These are phyloP conservation scores for Sugiyamaella chiloensis DNA, from an alignment of 805 yeast species.

Conservation along the genomic window DNA sequence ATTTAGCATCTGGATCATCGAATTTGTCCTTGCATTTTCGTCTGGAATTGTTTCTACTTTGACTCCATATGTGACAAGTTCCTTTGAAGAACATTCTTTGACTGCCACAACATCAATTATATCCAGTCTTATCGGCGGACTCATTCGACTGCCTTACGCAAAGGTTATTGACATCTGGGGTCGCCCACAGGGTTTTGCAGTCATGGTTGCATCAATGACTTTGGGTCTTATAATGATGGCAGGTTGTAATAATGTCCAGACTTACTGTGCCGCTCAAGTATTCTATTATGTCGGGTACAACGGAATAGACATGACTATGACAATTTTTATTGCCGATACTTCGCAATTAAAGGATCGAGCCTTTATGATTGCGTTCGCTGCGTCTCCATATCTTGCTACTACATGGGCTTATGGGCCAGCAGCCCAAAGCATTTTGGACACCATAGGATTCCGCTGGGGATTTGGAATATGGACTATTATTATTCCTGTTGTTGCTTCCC, in stretches of 20 bases:
- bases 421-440: conserved; percentile 27
- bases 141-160: conserved; percentile 37
- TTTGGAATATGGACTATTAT: conserved; percentile 47
- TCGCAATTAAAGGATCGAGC: conserved; percentile 49
- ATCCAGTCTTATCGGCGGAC: conserved; percentile 35
- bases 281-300: conserved; percentile 49
- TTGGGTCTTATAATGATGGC: conserved; percentile 58
- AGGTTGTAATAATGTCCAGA: conserved; percentile 49
- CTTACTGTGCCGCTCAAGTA: conserved; percentile 51
- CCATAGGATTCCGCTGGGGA: conserved; percentile 41
- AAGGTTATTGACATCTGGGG: conserved; percentile 57
- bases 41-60: conserved; percentile 28
- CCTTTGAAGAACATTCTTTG: conserved; percentile 32
- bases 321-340: conserved; percentile 57
- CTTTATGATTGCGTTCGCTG: conserved; percentile 32
- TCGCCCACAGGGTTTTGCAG: conserved; percentile 45
- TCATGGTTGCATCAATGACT: conserved; percentile 48
- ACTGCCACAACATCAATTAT: conserved; percentile 32
- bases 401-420: conserved; percentile 33
- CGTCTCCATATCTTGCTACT: conserved; percentile 34
- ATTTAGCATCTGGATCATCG: conserved; percentile 35
- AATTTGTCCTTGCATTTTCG: conserved; percentile 35
- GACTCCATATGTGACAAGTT: conserved; percentile 23
- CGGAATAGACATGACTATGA: conserved; percentile 52
- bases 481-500: conserved; percentile 37